phyloP scores from a whole-genome alignment of 2,329 filamentous ascomycete species.

The Diplodia seriata region DNA sequence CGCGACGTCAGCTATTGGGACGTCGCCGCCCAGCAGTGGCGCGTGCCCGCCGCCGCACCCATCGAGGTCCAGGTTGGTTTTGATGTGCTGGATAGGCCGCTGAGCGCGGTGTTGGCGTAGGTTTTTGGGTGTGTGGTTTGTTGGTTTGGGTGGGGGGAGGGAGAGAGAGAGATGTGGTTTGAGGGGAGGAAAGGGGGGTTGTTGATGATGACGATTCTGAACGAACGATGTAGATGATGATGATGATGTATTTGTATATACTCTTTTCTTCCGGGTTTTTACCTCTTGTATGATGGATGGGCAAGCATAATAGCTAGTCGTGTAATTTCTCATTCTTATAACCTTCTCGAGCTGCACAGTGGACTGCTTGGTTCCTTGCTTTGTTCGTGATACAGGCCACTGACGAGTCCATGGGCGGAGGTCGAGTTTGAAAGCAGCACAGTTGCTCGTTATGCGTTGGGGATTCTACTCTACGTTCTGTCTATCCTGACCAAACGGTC shows the following conservation, averaged over 20 bases:
- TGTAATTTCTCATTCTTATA: background rate
- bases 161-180: too few species aligned
- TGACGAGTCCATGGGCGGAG: too few species aligned
- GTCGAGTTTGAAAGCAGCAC: too few species aligned
- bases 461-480: background rate
- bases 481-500: background rate
- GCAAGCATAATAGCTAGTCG: background rate
- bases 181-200: background rate
- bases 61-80: conserved; percentile 38
- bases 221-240: conserved; percentile 7
- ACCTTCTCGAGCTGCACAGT: background rate
- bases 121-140: too few species aligned
- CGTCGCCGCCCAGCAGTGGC: conserved; percentile 52
- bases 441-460: background rate
- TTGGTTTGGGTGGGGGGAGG: too few species aligned
- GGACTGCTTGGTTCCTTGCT: too few species aligned
- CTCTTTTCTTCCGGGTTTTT: background rate
- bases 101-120: conserved; percentile 11
- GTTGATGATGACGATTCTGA: conserved; percentile 4
- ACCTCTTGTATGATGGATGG: background rate
- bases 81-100: background rate
- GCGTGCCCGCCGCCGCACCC: conserved; percentile 39
- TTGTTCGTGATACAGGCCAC: too few species aligned
- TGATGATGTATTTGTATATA: background rate
- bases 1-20: conserved; percentile 61